A percentile compares a stretch with the other conserved stretches of the same genome.
phyloP scores from a whole-genome alignment of 768 basidiomycete species.

The Dioszegia crocea region DNA sequence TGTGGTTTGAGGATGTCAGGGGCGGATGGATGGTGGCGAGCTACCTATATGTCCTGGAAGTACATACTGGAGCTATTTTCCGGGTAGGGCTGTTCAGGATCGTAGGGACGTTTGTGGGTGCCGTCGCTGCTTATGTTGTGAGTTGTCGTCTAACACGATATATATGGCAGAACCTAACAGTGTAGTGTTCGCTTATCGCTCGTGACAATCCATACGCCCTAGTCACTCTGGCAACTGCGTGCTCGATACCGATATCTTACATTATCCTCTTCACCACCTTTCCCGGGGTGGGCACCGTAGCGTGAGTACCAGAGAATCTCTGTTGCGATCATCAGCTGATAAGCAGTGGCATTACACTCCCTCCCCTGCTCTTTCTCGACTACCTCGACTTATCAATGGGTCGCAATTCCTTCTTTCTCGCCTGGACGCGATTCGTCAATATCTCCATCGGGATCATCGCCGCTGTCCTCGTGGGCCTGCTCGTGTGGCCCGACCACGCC shows the following conservation, averaged over 20 bases:
- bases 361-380: slow-evolving; percentile 47
- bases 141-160: slow-evolving; percentile 4
- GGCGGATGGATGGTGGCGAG: slow-evolving; percentile 47
- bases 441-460: slow-evolving; percentile 46
- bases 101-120: slow-evolving; percentile 46
- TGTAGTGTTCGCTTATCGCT: slow-evolving; percentile 42
- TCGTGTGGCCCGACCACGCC: slow-evolving; percentile 48
- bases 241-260: slow-evolving; percentile 42
- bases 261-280: slow-evolving; percentile 42
- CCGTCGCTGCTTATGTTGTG: slow-evolving; percentile 43
- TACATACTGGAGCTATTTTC: slow-evolving; percentile 47
- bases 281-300: slow-evolving; percentile 29
- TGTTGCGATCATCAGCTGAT: not conserved
- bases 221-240: slow-evolving; percentile 38
- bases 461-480: slow-evolving; percentile 44
- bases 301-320: slow-evolving; percentile 14
- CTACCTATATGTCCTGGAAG: slow-evolving; percentile 48
- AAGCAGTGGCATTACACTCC: slow-evolving; percentile 47
- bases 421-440: slow-evolving; percentile 42
- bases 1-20: slow-evolving; percentile 35
- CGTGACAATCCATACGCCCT: slow-evolving; percentile 45
- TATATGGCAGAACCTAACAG: not conserved
- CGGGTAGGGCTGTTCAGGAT: slow-evolving; percentile 43
- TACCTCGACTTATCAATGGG: slow-evolving; percentile 35
- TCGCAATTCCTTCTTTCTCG: slow-evolving; percentile 31